A percentile compares a stretch with the other conserved stretches of the same genome.
These are phyloP conservation scores for Ligustrum vulgare DNA, from an alignment of 257 asterid species.

Conservation along the genomic window DNA sequence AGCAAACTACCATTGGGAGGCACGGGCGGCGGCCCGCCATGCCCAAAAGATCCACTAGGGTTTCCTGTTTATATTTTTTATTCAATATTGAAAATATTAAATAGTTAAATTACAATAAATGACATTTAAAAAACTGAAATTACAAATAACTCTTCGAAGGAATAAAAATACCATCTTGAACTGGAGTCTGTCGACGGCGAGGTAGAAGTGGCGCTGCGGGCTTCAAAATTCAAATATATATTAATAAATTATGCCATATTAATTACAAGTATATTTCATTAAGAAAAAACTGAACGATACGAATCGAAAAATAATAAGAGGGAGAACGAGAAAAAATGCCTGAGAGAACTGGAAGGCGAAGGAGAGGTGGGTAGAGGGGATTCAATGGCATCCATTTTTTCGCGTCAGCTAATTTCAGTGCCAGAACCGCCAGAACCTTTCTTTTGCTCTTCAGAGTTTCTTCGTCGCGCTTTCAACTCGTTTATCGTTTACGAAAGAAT, in stretches of 20 bases:
- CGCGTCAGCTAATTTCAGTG: not conserved
- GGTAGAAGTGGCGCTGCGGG: slow-evolving; percentile 90
- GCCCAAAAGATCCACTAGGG: slow-evolving; percentile 69
- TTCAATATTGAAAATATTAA: not conserved
- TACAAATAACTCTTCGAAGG: not conserved
- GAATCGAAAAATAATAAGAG: not conserved
- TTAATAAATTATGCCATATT: slow-evolving; percentile 6
- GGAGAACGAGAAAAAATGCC: slow-evolving; percentile 23
- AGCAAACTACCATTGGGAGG: slow-evolving; percentile 79
- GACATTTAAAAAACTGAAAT: slow-evolving; percentile 2
- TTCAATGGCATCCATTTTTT: slow-evolving; percentile 60
- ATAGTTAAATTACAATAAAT: slow-evolving; percentile 4
- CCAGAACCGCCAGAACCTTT: not conserved
- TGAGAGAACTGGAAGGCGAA: slow-evolving; percentile 48
- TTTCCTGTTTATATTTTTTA: slow-evolving; percentile 42
- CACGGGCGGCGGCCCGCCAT: slow-evolving; percentile 80
- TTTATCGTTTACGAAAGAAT: no score
- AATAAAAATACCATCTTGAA: slow-evolving; percentile 69
- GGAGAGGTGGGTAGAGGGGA: slow-evolving; percentile 60
- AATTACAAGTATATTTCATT: not conserved
- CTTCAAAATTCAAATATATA: slow-evolving; percentile 34
- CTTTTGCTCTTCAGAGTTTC: not conserved
- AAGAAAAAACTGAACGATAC: not conserved
- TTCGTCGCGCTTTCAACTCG: not conserved
- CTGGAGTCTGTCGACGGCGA: slow-evolving; percentile 82